phyloP scores from a whole-genome alignment of 345 rosid species.

The Syzygium aqueum region DNA sequence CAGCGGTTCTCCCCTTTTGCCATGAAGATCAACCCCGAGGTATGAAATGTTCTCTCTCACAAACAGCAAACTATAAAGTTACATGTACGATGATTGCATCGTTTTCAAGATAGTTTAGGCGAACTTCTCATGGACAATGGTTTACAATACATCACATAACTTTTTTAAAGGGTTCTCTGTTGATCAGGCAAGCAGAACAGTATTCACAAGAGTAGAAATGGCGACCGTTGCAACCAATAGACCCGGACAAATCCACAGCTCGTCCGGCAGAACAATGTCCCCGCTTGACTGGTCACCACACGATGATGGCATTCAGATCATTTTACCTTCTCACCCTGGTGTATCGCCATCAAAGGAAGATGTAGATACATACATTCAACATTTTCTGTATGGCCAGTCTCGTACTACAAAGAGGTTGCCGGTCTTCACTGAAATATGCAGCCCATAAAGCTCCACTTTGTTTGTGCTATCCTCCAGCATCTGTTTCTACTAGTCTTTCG shows the following conservation, averaged over 20 bases:
- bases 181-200: not conserved
- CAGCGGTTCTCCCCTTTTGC: conserved; percentile 8
- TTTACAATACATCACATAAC: not conserved
- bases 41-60: not conserved
- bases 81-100: not conserved
- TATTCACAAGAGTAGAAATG: not conserved
- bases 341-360: conserved; percentile 15
- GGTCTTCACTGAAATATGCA: conserved; percentile 21
- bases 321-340: conserved; percentile 18
- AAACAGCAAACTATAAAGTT: not conserved
- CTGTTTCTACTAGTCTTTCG: not conserved
- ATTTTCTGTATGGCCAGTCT: conserved; percentile 16
- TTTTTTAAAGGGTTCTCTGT: not conserved
- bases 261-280: not conserved
- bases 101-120: not conserved
- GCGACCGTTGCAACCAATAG: not conserved
- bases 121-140: not conserved
- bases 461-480: not conserved
- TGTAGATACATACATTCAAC: conserved; percentile 14
- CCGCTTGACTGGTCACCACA: conserved; percentile 45
- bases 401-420: conserved; percentile 27
- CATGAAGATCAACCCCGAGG: conserved; percentile 30
- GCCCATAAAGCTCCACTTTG: conserved; percentile 1
- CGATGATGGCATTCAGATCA: conserved; percentile 54
- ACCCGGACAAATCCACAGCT: not conserved